These are phyloP conservation scores for Pistacia integerrima DNA, from an alignment of 345 rosid species.

Conservation along the genomic window DNA sequence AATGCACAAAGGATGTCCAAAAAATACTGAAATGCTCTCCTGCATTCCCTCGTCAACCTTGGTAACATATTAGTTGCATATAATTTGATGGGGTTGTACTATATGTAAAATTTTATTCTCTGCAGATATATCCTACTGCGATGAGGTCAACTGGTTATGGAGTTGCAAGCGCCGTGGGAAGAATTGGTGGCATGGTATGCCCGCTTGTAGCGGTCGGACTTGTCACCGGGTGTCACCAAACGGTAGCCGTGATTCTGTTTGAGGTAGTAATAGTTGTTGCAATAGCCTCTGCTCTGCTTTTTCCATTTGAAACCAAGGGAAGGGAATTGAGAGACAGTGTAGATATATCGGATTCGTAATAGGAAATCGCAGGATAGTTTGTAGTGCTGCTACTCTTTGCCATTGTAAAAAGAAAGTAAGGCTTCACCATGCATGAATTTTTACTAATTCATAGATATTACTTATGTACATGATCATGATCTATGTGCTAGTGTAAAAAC, in stretches of 20 bases:
- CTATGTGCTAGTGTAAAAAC: too few species aligned
- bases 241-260: constrained; percentile 43
- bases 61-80: too few species aligned
- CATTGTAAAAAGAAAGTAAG: not conserved
- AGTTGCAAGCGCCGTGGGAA: constrained; percentile 54
- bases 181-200: constrained; percentile 64
- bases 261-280: constrained; percentile 38
- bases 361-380: not conserved
- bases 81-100: too few species aligned
- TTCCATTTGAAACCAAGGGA: constrained; percentile 64
- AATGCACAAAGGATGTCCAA: too few species aligned
- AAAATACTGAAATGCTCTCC: too few species aligned
- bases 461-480: not conserved
- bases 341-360: not conserved
- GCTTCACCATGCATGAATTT: not conserved
- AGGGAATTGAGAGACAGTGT: constrained; percentile 36
- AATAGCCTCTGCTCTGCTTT: constrained; percentile 37
- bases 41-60: too few species aligned
- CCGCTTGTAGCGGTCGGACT: constrained; percentile 57
- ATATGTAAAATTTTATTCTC: too few species aligned
- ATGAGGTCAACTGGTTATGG: constrained; percentile 60
- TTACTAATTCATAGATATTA: not conserved
- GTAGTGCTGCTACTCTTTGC: not conserved
- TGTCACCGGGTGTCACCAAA: constrained; percentile 56
- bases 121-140: constrained; percentile 58